Evolutionary conservation across 2,329 filamentous ascomycete species (phyloP), one percentile per base, ranked within the genome.

Genomic region (Fusarium cicatricum): DNA sequence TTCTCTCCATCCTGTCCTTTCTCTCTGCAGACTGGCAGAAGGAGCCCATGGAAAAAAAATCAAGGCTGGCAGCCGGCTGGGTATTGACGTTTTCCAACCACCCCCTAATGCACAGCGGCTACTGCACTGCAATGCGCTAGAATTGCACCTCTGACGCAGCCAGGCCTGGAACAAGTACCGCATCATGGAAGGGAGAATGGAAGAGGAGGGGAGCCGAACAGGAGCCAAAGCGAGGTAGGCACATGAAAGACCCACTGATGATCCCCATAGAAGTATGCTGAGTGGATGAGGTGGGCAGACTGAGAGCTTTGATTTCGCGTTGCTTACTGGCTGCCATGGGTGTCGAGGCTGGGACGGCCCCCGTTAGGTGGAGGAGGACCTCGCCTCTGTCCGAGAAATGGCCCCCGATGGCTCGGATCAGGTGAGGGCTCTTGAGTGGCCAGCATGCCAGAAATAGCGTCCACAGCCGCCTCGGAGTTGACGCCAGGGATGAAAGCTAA

Each of bases 391-490:
- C 52, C 55, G 52, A 61, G 52, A 55, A 60, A 43, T 64, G 50
- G 47, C 52, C 60, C 62, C 56, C 50, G 46, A 60, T 45, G 45
- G 56, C 52, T 48, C 46, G 40, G 45, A 67, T 65, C 55, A 68
- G 61, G 55, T 63, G 53, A 62, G 59, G 39, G 45, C 36, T 55
- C 58, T 36, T 60, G 47, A 56, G 50, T 59, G 66, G 66, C 42
- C 48, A 54, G 47, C 54, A 49, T 48, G 52, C 60, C 60, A 60
- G 64, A 69, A 67, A 68, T 68, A 67, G 65, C 52, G 59, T 56
- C 60, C 61, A 70, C 63, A 67, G 64, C 60, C 64, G 58, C 51
- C 60, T 61, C 53, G 58, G 55, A 52, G 52, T 58, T 45, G 40
- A 62, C 48, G 54, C 65, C 50, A 66, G 52, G 50, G 55, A 63